phyloP scores from a whole-genome alignment of 2,329 filamentous ascomycete species.

The Diplodia seriata region DNA sequence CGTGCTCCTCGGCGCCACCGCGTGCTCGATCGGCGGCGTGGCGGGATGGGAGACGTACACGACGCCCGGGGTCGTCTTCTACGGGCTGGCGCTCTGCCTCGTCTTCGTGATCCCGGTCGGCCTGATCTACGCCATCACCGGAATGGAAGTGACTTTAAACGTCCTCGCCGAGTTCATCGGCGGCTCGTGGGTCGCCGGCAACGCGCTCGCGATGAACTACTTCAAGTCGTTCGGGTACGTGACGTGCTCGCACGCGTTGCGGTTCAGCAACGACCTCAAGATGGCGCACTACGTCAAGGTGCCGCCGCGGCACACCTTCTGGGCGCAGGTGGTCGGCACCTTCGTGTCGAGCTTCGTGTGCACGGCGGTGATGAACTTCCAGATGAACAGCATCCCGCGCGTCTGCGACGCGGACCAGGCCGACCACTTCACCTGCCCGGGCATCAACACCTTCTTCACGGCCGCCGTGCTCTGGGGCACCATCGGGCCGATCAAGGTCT shows the following conservation, averaged over 20 bases:
- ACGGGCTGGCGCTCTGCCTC: slow-evolving; percentile 58
- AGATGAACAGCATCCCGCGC: slow-evolving; percentile 62
- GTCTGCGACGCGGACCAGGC: slow-evolving; percentile 60
- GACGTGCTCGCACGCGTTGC: slow-evolving; percentile 34
- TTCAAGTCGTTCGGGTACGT: slow-evolving; percentile 35
- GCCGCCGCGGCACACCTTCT: slow-evolving; percentile 71
- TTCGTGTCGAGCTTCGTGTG: slow-evolving; percentile 72
- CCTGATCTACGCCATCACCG: slow-evolving; percentile 62
- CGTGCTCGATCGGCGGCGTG: slow-evolving; percentile 56
- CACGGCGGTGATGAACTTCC: slow-evolving; percentile 68
- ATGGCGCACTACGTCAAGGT: slow-evolving; percentile 62
- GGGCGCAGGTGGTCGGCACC: slow-evolving; percentile 69
- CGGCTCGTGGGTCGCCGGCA: slow-evolving; percentile 32
- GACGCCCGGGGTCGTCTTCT: slow-evolving; percentile 59
- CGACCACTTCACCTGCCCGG: slow-evolving; percentile 62
- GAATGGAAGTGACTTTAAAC: slow-evolving; percentile 60
- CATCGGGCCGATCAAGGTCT: slow-evolving; percentile 74
- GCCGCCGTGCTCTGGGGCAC: slow-evolving; percentile 68
- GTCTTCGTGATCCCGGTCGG: slow-evolving; percentile 61
- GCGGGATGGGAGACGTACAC: slow-evolving; percentile 60
- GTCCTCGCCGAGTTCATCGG: slow-evolving; percentile 57
- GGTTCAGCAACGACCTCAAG: slow-evolving; percentile 38
- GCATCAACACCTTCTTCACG: slow-evolving; percentile 68
- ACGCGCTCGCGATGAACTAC: slow-evolving; percentile 34
- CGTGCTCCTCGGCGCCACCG: slow-evolving; percentile 60